These are phyloP conservation scores for Phytophthora pistaciae DNA, from an alignment of 352 stramenopile genomes.

Conservation along the genomic window DNA sequence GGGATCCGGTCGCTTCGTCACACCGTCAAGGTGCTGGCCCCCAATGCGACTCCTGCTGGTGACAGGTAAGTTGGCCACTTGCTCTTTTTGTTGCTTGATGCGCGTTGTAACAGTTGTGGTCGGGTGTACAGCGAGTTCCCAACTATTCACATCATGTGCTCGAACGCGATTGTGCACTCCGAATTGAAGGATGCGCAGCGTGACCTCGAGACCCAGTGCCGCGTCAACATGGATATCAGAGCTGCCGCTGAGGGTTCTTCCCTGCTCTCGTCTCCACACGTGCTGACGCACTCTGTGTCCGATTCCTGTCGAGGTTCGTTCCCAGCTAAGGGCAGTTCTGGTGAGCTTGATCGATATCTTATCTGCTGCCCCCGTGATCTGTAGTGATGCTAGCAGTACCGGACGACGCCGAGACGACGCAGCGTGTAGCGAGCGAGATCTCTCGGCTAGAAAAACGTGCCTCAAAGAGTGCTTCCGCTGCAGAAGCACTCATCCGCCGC, in stretches of 20 bases:
- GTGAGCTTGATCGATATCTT: neutral
- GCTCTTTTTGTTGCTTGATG: neutral
- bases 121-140: conserved; percentile 26
- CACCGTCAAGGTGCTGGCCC: conserved; percentile 76
- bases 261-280: conserved; percentile 20
- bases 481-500: conserved; percentile 54
- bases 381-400: conserved; percentile 75
- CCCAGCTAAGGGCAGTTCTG: neutral
- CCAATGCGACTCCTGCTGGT: conserved; percentile 41
- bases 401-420: conserved; percentile 69
- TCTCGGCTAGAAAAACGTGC: conserved; percentile 70
- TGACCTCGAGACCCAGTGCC: conserved; percentile 60
- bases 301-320: conserved; percentile 62
- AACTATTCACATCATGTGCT: conserved; percentile 45
- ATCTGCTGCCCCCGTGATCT: neutral
- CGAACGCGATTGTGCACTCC: conserved; percentile 33
- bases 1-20: conserved; percentile 94
- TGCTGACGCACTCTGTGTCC: conserved; percentile 64
- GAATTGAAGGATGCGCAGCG: conserved; percentile 47
- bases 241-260: conserved; percentile 6
- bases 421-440: conserved; percentile 72
- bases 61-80: conserved; percentile 29
- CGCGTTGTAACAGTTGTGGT: neutral
- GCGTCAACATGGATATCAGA: conserved; percentile 40
- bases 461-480: conserved; percentile 58